These are phyloP conservation scores for Medicago arabica DNA, from an alignment of 306 rosid genomes.

Conservation along the genomic window DNA sequence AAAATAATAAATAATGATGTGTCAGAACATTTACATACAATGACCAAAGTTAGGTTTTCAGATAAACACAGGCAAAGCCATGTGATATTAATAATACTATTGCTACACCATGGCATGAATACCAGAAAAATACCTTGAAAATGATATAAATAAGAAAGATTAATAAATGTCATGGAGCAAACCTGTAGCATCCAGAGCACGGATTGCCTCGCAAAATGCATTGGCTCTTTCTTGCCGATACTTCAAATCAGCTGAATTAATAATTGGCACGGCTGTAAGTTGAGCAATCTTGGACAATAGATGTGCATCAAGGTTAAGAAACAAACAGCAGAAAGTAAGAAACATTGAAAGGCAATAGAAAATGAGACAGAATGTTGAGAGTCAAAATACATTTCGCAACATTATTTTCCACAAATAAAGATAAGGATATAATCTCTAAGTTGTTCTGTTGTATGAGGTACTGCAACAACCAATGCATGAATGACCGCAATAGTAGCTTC, in stretches of 20 bases:
- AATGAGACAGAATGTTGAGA: slow-evolving; percentile 28
- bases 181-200: slow-evolving; percentile 97
- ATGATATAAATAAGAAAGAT: slow-evolving; percentile 12
- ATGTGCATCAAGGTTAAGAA: slow-evolving; percentile 82
- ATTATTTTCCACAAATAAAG: slow-evolving; percentile 20
- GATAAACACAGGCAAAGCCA: background rate
- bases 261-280: slow-evolving; percentile 58
- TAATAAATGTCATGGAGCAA: slow-evolving; percentile 27
- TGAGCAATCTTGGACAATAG: slow-evolving; percentile 92
- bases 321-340: slow-evolving; percentile 26
- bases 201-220: slow-evolving; percentile 92
- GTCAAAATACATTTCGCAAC: slow-evolving; percentile 1
- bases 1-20: background rate
- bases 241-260: slow-evolving; percentile 60
- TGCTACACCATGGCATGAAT: slow-evolving; percentile 12
- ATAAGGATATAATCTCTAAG: slow-evolving; percentile 96
- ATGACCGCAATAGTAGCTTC: slow-evolving; percentile 86
- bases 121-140: slow-evolving; percentile 9
- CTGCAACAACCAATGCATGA: slow-evolving; percentile 86
- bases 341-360: slow-evolving; percentile 33
- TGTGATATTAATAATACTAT: slow-evolving; percentile 19
- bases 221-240: slow-evolving; percentile 75
- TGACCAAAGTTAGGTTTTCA: slow-evolving; percentile 1
- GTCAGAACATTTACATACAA: background rate
- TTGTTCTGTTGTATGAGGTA: slow-evolving; percentile 83